Conservation (phyloP, 78 protist genomes). For the Guillardia theta region DNA sequence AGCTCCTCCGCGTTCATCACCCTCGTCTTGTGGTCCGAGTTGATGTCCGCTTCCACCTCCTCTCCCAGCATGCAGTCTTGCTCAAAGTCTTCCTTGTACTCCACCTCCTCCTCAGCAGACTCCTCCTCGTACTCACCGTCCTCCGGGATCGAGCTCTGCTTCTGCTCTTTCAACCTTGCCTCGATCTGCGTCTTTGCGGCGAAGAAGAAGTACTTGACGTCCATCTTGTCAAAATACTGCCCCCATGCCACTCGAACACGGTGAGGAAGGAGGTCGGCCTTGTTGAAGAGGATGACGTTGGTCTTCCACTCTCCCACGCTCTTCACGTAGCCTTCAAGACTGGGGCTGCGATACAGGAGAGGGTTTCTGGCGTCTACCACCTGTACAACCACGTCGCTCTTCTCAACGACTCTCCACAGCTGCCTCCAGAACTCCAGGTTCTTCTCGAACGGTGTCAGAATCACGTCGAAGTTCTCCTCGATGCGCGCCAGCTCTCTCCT, state of each 20-base stretch:
- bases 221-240: background rate
- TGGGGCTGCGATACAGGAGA: slow-evolving; percentile 84
- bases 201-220: background rate
- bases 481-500: slow-evolving; percentile 77
- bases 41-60: background rate
- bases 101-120: background rate
- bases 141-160: background rate
- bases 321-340: slow-evolving; percentile 77
- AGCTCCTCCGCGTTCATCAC: background rate
- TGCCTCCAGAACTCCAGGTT: slow-evolving; percentile 98
- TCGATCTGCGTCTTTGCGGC: background rate
- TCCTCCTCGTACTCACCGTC: background rate
- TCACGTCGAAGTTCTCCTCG: slow-evolving; percentile 15
- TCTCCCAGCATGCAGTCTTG: background rate
- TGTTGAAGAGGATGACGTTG: slow-evolving; percentile 87
- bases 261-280: slow-evolving; percentile 92
- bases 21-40: no score
- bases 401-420: slow-evolving; percentile 98
- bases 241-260: background rate
- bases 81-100: background rate
- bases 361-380: slow-evolving; percentile 98
- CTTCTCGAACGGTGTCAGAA: slow-evolving; percentile 94
- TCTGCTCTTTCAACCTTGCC: background rate
- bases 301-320: slow-evolving; percentile 56
- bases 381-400: slow-evolving; percentile 79